These are phyloP conservation scores for Penicillium paxilli DNA, from an alignment of 495 filamentous ascomycete genomes.

Conservation along the genomic window DNA sequence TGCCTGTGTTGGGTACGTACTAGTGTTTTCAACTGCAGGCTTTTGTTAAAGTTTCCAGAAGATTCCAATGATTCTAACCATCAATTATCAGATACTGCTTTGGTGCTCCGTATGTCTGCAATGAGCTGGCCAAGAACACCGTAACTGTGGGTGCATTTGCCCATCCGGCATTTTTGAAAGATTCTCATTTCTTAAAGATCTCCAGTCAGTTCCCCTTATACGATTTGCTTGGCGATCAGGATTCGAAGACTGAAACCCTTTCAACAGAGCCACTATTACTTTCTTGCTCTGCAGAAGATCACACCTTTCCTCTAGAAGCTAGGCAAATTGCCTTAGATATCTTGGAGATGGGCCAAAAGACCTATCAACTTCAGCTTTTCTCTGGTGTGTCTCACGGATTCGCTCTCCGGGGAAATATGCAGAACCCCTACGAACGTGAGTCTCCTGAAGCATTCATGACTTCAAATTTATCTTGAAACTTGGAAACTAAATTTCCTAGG, in stretches of 20 bases:
- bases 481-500: background rate
- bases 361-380: conserved; percentile 3
- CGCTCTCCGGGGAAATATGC: conserved; percentile 8
- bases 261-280: conserved; percentile 8
- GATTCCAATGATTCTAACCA: background rate
- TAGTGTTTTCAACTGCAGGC: background rate
- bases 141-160: conserved; percentile 3
- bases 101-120: conserved; percentile 5
- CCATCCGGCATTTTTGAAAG: conserved; percentile 4
- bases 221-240: background rate
- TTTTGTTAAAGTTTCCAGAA: background rate
- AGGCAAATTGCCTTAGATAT: conserved; percentile 1
- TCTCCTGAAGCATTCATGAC: background rate
- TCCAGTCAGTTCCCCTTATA: background rate
- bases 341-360: background rate
- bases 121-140: background rate
- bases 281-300: conserved; percentile 6
- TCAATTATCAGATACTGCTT: conserved; percentile 2
- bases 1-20: conserved; percentile 1
- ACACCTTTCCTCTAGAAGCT: conserved; percentile 5
- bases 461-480: background rate
- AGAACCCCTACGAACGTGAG: conserved; percentile 2
- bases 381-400: conserved; percentile 8
- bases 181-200: background rate
- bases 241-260: background rate